Conservation (phyloP, 2,329 filamentous ascomycete species). For the Hypomyces rosellus region DNA sequence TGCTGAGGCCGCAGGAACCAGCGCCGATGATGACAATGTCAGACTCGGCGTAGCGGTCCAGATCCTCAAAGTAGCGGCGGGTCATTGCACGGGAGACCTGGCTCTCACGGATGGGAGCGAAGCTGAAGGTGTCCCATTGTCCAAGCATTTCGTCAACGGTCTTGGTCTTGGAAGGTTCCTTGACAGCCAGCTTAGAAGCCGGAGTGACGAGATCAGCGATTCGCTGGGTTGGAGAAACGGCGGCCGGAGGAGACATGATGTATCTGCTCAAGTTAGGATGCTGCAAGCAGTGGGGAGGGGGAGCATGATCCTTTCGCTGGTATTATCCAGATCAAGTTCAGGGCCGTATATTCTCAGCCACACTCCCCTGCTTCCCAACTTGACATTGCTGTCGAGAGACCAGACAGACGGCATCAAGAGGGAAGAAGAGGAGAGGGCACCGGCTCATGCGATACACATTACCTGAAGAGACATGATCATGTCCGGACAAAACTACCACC, state of each 20-base stretch:
- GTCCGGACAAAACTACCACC: slow-evolving; percentile 29
- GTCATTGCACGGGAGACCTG: slow-evolving; percentile 94
- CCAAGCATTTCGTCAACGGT: slow-evolving; percentile 60
- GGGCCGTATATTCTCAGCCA: slow-evolving; percentile 83
- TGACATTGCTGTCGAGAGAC: neutral
- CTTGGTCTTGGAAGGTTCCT: slow-evolving; percentile 30
- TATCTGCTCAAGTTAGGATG: slow-evolving; percentile 26
- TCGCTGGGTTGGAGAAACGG: slow-evolving; percentile 52
- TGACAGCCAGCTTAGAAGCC: slow-evolving; percentile 37
- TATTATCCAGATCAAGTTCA: slow-evolving; percentile 98
- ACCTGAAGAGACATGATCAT: slow-evolving; percentile 34
- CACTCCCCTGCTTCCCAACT: slow-evolving; percentile 18
- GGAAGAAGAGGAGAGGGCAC: slow-evolving; percentile 37
- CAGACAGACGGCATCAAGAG: slow-evolving; percentile 6
- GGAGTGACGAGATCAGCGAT: slow-evolving; percentile 31
- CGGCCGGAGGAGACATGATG: slow-evolving; percentile 75
- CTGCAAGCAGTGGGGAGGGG: slow-evolving; percentile 30
- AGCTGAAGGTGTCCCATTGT: slow-evolving; percentile 77
- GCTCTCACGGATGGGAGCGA: slow-evolving; percentile 82
- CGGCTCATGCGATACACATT: slow-evolving; percentile 56
- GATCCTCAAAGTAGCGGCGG: slow-evolving; percentile 82
- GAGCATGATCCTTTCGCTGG: slow-evolving; percentile 99
- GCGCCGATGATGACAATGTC: slow-evolving; percentile 92
- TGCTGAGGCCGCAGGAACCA: slow-evolving; percentile 78
- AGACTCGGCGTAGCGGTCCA: slow-evolving; percentile 83